Percentiles rank a stretch among this genome's conserved stretches.
These are phyloP conservation scores for Sporothrix curviconia DNA, from an alignment of 2,329 filamentous ascomycete genomes.

Conservation along the genomic window DNA sequence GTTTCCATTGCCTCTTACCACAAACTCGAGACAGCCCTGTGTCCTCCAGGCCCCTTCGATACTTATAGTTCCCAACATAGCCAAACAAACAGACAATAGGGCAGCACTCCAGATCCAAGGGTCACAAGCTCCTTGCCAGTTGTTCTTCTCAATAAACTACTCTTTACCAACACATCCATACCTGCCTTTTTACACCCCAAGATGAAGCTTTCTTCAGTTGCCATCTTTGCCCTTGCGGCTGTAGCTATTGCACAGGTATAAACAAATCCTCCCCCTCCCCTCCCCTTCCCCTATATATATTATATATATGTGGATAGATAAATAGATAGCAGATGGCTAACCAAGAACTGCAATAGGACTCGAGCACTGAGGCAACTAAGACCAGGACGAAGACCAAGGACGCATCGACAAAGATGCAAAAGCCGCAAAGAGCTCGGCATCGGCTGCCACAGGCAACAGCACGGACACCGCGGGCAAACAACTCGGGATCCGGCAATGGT, in stretches of 20 bases:
- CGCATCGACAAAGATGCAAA: conserved; percentile 2
- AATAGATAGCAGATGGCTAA: no score
- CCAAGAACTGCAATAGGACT: background rate
- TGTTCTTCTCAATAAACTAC: background rate
- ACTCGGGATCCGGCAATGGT: conserved; percentile 2
- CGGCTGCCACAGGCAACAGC: background rate
- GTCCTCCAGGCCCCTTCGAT: background rate
- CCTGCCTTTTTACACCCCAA: no score
- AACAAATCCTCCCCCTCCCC: no score
- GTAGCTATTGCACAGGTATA: conserved; percentile 17
- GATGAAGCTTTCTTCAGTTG: conserved; percentile 14
- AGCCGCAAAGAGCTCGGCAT: background rate
- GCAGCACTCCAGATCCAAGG: background rate
- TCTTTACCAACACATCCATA: background rate
- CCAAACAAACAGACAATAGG: background rate
- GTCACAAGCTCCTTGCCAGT: background rate
- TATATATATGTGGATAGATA: no score
- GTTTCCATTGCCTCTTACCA: background rate
- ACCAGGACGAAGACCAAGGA: conserved; percentile 15
- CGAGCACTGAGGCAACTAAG: conserved; percentile 6
- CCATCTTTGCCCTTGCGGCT: conserved; percentile 16
- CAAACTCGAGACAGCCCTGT: background rate
- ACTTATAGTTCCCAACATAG: background rate
- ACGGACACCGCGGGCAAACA: background rate
- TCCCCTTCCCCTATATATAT: no score